Evolutionary conservation across 2,329 filamentous ascomycete species (phyloP), one percentile per base, ranked within the genome.

Genomic region (Neonectria ditissima): DNA sequence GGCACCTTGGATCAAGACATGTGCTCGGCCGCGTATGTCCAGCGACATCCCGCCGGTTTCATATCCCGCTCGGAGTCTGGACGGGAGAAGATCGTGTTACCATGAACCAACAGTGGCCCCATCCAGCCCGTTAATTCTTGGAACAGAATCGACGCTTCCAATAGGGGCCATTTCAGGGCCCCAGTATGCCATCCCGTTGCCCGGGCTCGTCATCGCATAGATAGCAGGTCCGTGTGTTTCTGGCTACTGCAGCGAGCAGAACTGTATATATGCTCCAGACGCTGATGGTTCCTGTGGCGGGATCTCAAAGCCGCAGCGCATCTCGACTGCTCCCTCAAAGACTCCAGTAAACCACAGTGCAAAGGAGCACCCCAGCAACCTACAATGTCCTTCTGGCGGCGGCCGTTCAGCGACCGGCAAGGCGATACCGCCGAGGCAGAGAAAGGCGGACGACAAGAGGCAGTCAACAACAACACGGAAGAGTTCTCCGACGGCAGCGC

Each of bases 371-470:
- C 9, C 5, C 14, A 41, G 6, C 20, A 22, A 8, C 13, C 24
- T 16, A 63, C 20, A 43, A 66, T 66, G 56, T 67, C 66, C 18
- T 63, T 67, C 53, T 69, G 66, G 66, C 65, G 65, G 11, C 65
- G 60, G 30, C 68, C 68, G 14, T 70, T 70, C 51, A 65, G 65
- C 44, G 51, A 52, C 32, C 53, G 65, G 26, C 59, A 65, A 24
- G 50, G 55, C 45, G 60, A 58, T 37, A 28, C 54, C 5, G 30
- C 56, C 16, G 52, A 68, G 28, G 59, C 45, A 5, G 65, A 68
- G 43, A 67, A 68, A 48, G 52, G 67, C 8, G 69, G 63, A 22
- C 32, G 16, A n/a, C 52, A 58, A n/a, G 37, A 57, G n/a, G 26
- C 8, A 14, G 47, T 52, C 20, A 30, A 57, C 26, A n/a, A 34